Percentiles rank a stretch among this genome's conserved stretches.
These are phyloP conservation scores for Ensete ventricosum DNA, from an alignment of 176 grass and related monocot species.

Conservation along the genomic window DNA sequence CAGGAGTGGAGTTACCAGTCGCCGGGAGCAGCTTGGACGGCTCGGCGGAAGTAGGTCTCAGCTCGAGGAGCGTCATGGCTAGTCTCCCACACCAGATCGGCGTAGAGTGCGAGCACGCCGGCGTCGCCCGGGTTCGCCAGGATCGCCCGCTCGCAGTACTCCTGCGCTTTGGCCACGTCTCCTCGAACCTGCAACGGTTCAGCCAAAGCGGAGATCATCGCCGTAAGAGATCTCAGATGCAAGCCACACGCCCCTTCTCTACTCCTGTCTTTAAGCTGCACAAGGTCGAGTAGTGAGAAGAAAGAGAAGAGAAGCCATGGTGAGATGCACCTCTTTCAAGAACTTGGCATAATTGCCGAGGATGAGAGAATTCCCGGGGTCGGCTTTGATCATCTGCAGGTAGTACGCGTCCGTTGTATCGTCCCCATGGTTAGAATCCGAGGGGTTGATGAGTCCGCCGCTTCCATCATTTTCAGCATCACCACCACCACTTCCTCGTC, in stretches of 20 bases:
- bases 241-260: neutral
- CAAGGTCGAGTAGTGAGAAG: neutral
- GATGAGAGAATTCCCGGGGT: constrained; percentile 45
- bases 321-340: constrained; percentile 27
- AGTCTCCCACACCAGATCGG: constrained; percentile 54
- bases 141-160: constrained; percentile 59
- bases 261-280: no score
- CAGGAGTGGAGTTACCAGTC: constrained; percentile 31
- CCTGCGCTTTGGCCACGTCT: constrained; percentile 28
- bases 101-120: constrained; percentile 43
- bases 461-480: neutral
- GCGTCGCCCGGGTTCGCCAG: constrained; percentile 32
- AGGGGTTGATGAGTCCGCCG: neutral
- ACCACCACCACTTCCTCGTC: neutral
- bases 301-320: neutral
- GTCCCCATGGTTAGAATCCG: neutral
- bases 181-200: constrained; percentile 15
- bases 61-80: constrained; percentile 31
- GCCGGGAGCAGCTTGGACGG: constrained; percentile 52
- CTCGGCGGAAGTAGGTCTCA: constrained; percentile 49
- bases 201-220: neutral
- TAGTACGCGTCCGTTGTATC: constrained; percentile 29
- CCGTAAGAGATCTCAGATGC: neutral
- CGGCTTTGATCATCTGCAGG: constrained; percentile 31
- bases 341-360: constrained; percentile 54